Percentiles rank a stretch among this genome's conserved stretches.
These are phyloP conservation scores for Cercospora sp. DNA, from an alignment of 2,329 filamentous ascomycete genomes.

Conservation along the genomic window DNA sequence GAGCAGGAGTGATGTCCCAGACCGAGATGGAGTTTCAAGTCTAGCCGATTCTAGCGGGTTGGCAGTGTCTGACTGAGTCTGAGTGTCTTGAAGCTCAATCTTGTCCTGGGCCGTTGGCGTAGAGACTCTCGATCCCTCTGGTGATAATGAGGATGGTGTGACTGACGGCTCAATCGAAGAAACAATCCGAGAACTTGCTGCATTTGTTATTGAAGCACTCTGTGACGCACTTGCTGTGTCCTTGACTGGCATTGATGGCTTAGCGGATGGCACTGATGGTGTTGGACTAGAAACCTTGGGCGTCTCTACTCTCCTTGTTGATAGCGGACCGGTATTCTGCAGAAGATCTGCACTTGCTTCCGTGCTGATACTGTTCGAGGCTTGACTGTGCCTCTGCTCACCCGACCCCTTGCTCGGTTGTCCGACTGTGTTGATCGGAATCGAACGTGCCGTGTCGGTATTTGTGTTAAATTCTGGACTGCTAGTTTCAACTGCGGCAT, in stretches of 20 bases:
- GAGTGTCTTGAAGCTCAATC: no score
- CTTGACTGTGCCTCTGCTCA: background rate
- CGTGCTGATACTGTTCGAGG: background rate
- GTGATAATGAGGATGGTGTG: no score
- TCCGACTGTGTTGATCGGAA: background rate
- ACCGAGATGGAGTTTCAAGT: background rate
- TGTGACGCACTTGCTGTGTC: background rate
- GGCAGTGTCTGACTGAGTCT: no score
- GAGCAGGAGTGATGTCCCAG: background rate
- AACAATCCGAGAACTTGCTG: background rate
- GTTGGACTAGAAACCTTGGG: no score
- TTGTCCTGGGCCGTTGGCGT: no score
- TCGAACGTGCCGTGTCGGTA: background rate
- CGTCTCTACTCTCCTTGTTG: background rate
- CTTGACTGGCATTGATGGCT: background rate
- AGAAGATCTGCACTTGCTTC: background rate
- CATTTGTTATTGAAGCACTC: background rate
- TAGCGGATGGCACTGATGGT: background rate
- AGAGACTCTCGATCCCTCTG: no score
- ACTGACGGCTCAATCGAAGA: no score
- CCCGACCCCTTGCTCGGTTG: background rate
- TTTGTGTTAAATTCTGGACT: background rate
- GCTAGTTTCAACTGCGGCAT: background rate
- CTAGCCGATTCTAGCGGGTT: no score
- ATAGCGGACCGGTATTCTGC: background rate